These are phyloP conservation scores for Sisymbrium altissimum DNA, from an alignment of 345 rosid species.

Conservation along the genomic window DNA sequence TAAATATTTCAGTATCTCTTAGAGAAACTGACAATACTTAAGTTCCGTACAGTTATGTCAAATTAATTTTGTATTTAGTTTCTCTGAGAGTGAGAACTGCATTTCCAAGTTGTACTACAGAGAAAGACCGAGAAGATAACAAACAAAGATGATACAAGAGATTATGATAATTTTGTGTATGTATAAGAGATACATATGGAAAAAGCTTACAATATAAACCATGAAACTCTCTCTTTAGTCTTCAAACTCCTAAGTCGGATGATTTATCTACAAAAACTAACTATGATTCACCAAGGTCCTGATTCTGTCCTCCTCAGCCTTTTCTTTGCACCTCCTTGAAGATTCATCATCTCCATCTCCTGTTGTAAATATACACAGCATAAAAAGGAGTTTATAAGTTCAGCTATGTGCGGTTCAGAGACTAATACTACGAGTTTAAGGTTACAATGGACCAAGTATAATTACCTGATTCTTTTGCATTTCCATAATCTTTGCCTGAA, in stretches of 20 bases:
- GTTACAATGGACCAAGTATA: not conserved
- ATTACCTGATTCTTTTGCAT: slow-evolving; percentile 83
- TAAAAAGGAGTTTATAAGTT: not conserved
- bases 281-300: slow-evolving; percentile 72
- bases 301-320: slow-evolving; percentile 77
- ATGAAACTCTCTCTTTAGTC: slow-evolving; percentile 7
- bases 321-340: slow-evolving; percentile 52
- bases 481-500: slow-evolving; percentile 68
- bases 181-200: slow-evolving; percentile 1
- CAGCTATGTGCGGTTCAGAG: not conserved
- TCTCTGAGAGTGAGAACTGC: not conserved
- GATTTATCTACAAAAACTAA: slow-evolving; percentile 22
- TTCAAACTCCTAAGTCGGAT: slow-evolving; percentile 9
- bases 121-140: no score
- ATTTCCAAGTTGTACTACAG: not conserved
- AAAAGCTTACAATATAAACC: slow-evolving; percentile 28
- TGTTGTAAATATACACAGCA: slow-evolving; percentile 25
- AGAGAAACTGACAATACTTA: not conserved
- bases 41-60: not conserved
- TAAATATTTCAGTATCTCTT: no score
- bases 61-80: no score
- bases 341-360: slow-evolving; percentile 64
- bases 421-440: not conserved
- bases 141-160: no score
- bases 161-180: slow-evolving; percentile 10